A percentile compares a stretch with the other conserved stretches of the same genome.
phyloP scores from a whole-genome alignment of 2,329 filamentous ascomycete genomes.

The Beauveria asiatica region DNA sequence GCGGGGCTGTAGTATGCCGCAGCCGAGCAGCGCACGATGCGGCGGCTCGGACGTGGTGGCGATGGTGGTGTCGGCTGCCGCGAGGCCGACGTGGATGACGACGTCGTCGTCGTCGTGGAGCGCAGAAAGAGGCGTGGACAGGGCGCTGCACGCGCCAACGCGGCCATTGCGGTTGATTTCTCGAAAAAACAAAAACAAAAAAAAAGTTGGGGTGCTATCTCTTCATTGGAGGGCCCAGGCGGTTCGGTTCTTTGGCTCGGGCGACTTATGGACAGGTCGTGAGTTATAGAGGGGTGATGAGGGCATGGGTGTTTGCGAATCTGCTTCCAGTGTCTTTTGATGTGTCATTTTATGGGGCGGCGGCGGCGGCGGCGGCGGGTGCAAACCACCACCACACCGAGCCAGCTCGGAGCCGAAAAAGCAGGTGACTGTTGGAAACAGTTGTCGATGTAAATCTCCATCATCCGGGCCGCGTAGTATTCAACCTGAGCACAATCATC shows the following conservation, averaged over 20 bases:
- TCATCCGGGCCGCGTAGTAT: not conserved
- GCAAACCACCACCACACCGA: not conserved
- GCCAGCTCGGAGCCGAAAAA: not conserved
- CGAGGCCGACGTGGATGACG: not conserved
- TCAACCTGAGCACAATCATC: not conserved
- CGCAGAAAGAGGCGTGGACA: not conserved
- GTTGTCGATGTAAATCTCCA: not conserved
- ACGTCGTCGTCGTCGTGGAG: not conserved
- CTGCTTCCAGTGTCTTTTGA: no score
- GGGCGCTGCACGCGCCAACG: not conserved
- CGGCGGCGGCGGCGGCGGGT: no score
- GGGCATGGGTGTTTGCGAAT: not conserved
- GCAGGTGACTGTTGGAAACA: not conserved
- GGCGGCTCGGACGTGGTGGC: not conserved
- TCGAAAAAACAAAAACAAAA: no score
- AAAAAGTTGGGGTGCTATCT: not conserved
- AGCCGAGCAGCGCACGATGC: not conserved
- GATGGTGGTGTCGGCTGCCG: not conserved
- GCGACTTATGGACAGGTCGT: not conserved
- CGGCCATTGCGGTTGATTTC: not conserved
- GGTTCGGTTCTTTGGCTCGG: not conserved
- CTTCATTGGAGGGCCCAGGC: not conserved
- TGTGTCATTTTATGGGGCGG: slow-evolving; percentile 11
- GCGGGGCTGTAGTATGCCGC: not conserved
- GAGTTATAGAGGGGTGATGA: not conserved